These are phyloP conservation scores for Hypoxylon sp. DNA, from an alignment of 2,329 filamentous ascomycete species.

Conservation along the genomic window DNA sequence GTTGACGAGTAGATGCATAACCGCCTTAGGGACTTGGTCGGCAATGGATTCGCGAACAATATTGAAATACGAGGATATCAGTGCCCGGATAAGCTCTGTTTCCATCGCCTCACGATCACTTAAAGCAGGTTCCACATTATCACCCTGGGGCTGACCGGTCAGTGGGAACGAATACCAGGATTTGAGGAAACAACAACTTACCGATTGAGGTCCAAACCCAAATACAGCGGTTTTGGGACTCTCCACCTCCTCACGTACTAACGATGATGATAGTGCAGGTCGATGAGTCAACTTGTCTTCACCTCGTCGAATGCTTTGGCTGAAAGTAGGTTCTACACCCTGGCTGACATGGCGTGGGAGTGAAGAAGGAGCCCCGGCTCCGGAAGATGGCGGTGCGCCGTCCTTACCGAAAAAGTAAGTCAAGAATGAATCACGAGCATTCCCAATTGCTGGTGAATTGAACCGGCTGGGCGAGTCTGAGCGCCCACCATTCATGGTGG, in stretches of 20 bases:
- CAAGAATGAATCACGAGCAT: slow-evolving; percentile 88
- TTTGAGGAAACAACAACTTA: slow-evolving; percentile 60
- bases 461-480: slow-evolving; percentile 73
- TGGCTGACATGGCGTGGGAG: slow-evolving; percentile 79
- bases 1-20: slow-evolving; percentile 99
- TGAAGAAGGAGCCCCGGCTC: slow-evolving; percentile 56
- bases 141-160: slow-evolving; percentile 56
- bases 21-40: slow-evolving; percentile 97
- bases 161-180: slow-evolving; percentile 31
- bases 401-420: slow-evolving; percentile 99
- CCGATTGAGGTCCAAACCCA: slow-evolving; percentile 67
- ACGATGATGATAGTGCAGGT: slow-evolving; percentile 54
- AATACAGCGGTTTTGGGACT: slow-evolving; percentile 54
- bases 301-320: slow-evolving; percentile 82
- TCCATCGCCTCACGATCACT: slow-evolving; percentile 97
- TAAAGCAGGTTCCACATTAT: slow-evolving; percentile 82
- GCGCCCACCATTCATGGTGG: slow-evolving; percentile 75
- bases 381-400: slow-evolving; percentile 66
- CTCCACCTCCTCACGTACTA: slow-evolving; percentile 52
- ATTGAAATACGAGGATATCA: slow-evolving; percentile 99
- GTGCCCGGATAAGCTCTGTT: slow-evolving; percentile 93
- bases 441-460: slow-evolving; percentile 69
- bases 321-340: slow-evolving; percentile 82
- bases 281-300: slow-evolving; percentile 69
- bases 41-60: slow-evolving; percentile 99